Conservation (phyloP, 495 filamentous ascomycete species). For the Podospora pseudoanserina region DNA sequence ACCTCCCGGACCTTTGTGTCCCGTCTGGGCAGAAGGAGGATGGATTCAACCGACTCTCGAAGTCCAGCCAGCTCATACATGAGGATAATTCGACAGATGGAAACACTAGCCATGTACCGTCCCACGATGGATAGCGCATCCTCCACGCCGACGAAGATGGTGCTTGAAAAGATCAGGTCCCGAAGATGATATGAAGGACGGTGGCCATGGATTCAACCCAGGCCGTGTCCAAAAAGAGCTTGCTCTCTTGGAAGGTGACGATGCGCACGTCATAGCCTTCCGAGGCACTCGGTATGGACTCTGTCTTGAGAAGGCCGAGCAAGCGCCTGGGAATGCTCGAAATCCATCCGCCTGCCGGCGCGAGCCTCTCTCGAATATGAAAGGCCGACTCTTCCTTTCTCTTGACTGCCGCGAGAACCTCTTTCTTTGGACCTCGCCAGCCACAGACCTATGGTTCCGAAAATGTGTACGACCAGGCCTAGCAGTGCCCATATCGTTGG, state of each 20-base stretch:
- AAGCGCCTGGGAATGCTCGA: not conserved
- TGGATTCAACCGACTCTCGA: not conserved
- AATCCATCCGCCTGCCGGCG: not conserved
- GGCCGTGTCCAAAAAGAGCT: not conserved
- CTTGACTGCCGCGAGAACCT: not conserved
- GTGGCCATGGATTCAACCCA: not conserved
- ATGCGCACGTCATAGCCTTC: not conserved
- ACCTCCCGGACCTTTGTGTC: too few relatives aligned
- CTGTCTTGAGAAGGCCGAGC: not conserved
- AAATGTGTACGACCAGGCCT: not conserved
- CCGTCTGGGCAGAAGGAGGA: too few relatives aligned
- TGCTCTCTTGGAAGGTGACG: constrained; percentile 1
- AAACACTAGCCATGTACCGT: not conserved
- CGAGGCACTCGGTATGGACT: not conserved
- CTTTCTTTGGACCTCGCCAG: not conserved
- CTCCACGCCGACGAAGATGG: not conserved
- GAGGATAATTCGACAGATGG: not conserved
- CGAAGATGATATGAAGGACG: not conserved
- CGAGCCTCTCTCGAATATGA: too few relatives aligned
- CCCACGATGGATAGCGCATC: not conserved
- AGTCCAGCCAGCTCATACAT: not conserved
- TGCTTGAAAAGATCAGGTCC: not conserved
- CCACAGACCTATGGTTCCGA: not conserved
- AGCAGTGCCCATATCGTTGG: not conserved
- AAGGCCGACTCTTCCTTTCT: not conserved